Evolutionary conservation across 2,329 filamentous ascomycete genomes (phyloP), one percentile per base, ranked within the genome.

Genomic region (Peltaster fructicola): DNA sequence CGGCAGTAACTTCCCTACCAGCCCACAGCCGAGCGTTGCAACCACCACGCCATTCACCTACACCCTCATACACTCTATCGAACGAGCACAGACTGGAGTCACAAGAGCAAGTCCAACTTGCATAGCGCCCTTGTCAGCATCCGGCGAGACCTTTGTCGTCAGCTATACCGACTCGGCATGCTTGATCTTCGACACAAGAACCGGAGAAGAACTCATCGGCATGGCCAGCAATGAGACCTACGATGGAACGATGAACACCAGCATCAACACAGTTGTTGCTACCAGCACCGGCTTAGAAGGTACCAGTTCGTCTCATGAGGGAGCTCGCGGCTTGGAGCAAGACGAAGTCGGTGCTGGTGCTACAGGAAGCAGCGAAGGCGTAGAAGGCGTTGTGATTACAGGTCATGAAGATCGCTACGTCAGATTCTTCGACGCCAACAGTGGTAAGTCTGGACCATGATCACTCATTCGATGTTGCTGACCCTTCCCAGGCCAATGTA

Each of bases 171-270:
- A 98, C 50, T 81, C 85, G 2, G 73, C 80, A 2, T 79, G 93
- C 25, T 59, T 95, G 9, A 75, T 95, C 10, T 98, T 85, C 49
- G 84, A 95, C 47, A 93, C 85, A 2, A 63, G 80, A 35, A 82
- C 79, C 0, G 88, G 84, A 22, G 88, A 95, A 50, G 80, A 91
- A 44, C 69, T 93, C 18, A 80, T 82, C 15, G 72, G 71, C 22
- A 95, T 98, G 85, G 80, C 81, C 17, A 93, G 82, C 46, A 59
- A 77, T 23, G 88, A 95, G 52, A 95, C 85, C 1, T 95, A 92
- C 40, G 79, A 98, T 40, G 78, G 78, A 6, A 88, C 81, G 1
- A 64, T 67, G 24, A 79, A 75, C 4, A 85, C 73, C 8, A 70
- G 80, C 18, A 80, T 98, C 36, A 98, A 93, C 45, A 71, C 81